Evolutionary conservation across 148 eudicot species (phyloP), one percentile per base, ranked within the genome.

Genomic region (Pharnaceum exiguum): DNA sequence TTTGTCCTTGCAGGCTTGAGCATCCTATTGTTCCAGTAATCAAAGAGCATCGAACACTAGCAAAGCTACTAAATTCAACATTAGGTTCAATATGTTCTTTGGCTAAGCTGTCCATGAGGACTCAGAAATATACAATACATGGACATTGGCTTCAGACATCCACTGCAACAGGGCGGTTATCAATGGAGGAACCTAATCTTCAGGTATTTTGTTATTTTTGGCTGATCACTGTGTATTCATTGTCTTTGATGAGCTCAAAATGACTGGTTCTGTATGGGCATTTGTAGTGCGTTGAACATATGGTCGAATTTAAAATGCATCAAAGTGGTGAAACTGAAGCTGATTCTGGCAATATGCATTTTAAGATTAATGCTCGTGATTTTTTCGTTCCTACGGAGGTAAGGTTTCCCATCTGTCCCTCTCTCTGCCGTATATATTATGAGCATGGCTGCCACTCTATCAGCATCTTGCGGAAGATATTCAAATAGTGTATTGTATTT

Each of bases 71-170:
- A 51, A 86, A 89, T 62, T 79, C 80, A 68, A 94, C 99, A 16
- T 60, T 94, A 65, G 99, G 99, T 57, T 89, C 96, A 46, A 82
- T 89, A 50, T 94, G 96, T 71, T 82, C 86, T 22, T 86, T 89
- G 55, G 66, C 99, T 51, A 89, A 73, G 66, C 76, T 89, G 48
- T 94, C 96, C 40, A 78, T 80, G 71, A 71, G 74, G 69, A 73
- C 95, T 24, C 89, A 89, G 53, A 94, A 63, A 69, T 82, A 94
- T 61, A 94, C 82, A 22, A 62, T 94, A 40, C 95, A 89, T 73
- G 99, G 99, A 56, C 95, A 65, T 79, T 94, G 96, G 99, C 95
- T 89, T 51, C 99, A 94, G 81, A 94, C 99, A 51, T 89, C 99
- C 51, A 86, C 99, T 40, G 87, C 99, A 54, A 93, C 99, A 33